These are phyloP conservation scores for Helotiales sp. DNA, from an alignment of 2,329 filamentous ascomycete species.

Conservation along the genomic window DNA sequence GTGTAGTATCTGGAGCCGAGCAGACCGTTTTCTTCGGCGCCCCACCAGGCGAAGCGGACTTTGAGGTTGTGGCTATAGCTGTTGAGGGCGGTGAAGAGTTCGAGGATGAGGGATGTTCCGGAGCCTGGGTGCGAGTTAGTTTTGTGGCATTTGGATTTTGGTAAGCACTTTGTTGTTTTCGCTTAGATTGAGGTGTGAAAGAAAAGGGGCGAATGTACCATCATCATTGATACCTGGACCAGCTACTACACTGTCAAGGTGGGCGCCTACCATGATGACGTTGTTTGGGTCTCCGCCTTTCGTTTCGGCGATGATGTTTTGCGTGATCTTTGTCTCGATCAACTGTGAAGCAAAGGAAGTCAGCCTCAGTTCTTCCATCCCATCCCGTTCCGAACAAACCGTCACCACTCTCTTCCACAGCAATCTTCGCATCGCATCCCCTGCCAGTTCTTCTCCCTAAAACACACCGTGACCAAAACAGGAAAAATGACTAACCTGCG, in stretches of 20 bases:
- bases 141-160: not conserved
- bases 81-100: constrained; percentile 63
- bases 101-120: constrained; percentile 62
- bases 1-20: constrained; percentile 65
- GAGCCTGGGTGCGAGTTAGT: constrained; percentile 39
- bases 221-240: constrained; percentile 72
- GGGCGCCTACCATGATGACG: constrained; percentile 60
- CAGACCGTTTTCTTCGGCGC: constrained; percentile 66
- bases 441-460: too few species aligned
- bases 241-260: constrained; percentile 64
- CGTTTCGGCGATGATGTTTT: constrained; percentile 53
- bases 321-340: constrained; percentile 25
- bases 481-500: not conserved
- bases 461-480: not conserved
- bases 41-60: constrained; percentile 69
- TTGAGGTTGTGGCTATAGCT: constrained; percentile 60
- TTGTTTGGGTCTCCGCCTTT: constrained; percentile 62
- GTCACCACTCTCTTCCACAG: too few species aligned
- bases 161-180: not conserved
- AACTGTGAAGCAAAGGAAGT: not conserved
- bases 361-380: not conserved
- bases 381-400: too few species aligned
- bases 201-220: constrained; percentile 43
- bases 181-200: not conserved
- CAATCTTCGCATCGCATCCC: too few species aligned